Evolutionary conservation across 768 basidiomycete genomes (phyloP), one percentile per base, ranked within the genome.

Genomic region (Galerina sulciceps): DNA sequence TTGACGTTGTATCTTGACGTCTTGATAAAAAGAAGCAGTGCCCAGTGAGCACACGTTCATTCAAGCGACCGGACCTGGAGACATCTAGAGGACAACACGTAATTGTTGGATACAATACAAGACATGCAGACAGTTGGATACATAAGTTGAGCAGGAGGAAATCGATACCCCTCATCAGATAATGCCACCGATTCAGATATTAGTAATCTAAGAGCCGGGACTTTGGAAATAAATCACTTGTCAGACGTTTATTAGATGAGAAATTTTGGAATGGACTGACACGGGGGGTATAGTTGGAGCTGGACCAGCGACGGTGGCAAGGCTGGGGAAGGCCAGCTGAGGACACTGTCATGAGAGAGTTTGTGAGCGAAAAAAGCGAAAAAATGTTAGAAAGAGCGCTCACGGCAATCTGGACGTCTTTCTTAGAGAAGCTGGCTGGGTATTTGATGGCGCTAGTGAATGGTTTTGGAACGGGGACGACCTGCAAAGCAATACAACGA

Each of bases 401-500:
- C 35, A 64, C 59, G 35, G 65, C 58, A 44, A 58, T 49, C 38
- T 60, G 58, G 34, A 67, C 58, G 43, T 67, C 63, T 52, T 56
- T 55, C 34, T 55, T 46, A 9, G 59, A 59, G 58, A 70, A 66
- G 26, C 49, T 59, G 36, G 65, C 60, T 2, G 69, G 67, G 66
- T 58, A 69, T 55, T 65, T 69, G 66, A 69, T 63, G 37, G 61
- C 47, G 35, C 60, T 51, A 34, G 57, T 26, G 67, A 67, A 60
- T 10, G 60, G 22, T 14, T 53, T 20, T 46, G 67, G 62, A n/a
- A 61, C 58, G 42, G 65, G 65, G 6, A 67, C 59, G 43, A 67
- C 53, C 46, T 60, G 20, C 20, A 23, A 15, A 43, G 41, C 0
- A 41, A 41, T 18, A 1, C 8, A 17, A 14, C 51, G n/a, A 23